A percentile compares a stretch with the other conserved stretches of the same genome.
phyloP scores from a whole-genome alignment of 2,329 filamentous ascomycete genomes.

The Botrytis galanthina region DNA sequence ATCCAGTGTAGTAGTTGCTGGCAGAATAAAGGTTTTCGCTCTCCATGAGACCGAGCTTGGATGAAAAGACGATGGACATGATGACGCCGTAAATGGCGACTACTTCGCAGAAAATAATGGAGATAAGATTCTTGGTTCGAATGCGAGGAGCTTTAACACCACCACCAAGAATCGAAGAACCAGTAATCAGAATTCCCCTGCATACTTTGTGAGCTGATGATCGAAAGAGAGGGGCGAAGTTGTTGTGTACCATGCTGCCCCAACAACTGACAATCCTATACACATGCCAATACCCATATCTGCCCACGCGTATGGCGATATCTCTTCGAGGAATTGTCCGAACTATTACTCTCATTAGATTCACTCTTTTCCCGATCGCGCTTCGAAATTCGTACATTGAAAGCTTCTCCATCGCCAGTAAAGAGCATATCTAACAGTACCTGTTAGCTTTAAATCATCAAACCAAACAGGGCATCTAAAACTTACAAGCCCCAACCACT shows the following conservation, averaged over 20 bases:
- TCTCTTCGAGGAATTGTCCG: slow-evolving; percentile 87
- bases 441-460: slow-evolving; percentile 30
- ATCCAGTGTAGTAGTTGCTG: slow-evolving; percentile 90
- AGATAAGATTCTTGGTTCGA: slow-evolving; percentile 98
- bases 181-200: slow-evolving; percentile 99
- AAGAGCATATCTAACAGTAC: slow-evolving; percentile 86
- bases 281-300: slow-evolving; percentile 87
- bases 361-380: neutral
- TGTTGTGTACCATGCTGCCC: slow-evolving; percentile 80
- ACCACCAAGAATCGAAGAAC: slow-evolving; percentile 93
- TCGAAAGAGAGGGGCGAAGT: neutral
- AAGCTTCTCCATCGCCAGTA: slow-evolving; percentile 90
- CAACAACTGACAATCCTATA: slow-evolving; percentile 93
- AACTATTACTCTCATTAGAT: slow-evolving; percentile 52
- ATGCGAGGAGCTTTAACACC: slow-evolving; percentile 96
- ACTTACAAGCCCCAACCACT: slow-evolving; percentile 77
- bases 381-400: slow-evolving; percentile 66
- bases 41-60: slow-evolving; percentile 70
- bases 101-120: slow-evolving; percentile 99
- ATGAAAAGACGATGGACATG: slow-evolving; percentile 97
- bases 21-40: slow-evolving; percentile 67
- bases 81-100: slow-evolving; percentile 99
- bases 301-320: slow-evolving; percentile 94
- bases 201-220: slow-evolving; percentile 21
- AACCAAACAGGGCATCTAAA: slow-evolving; percentile 39